Base-by-base conservation (phyloP, 2,329 filamentous ascomycete genomes). In the Plectosphaerella sp. region DNA sequence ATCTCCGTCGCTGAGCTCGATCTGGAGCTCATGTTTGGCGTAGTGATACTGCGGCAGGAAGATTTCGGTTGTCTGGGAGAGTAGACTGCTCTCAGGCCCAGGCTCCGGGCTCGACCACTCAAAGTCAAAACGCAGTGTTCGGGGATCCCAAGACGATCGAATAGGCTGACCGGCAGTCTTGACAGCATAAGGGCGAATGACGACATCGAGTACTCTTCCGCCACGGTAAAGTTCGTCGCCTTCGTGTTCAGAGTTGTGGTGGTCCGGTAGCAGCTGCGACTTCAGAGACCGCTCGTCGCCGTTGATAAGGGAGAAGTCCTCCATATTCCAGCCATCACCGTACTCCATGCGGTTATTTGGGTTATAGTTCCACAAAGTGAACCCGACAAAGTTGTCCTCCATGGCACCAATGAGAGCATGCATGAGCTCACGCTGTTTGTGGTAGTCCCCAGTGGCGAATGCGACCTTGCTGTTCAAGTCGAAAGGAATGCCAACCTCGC, bases 271-370 rank as follows among this genome's bases (percentile, higher is more conserved):
- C 20, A 54, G 48, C 2, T 65, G 57, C 8, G 64, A 64, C 1
- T 62, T 59, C 10, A 59, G 55, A 20, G 45, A 42, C 43, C 54
- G 36, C 1, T 61, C 61, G 50, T 72, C 64, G 18, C 67, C 63
- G 8, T 71, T 72, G 18, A 72, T 60, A 22, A 73, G 58, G 0
- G 71, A 73, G 48, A 73, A 73, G 45, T 73, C 71, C 51, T 73
- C 71, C 50, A 67, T 71, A 52, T 73, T 73, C 71, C 71, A 73
- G 1, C 70, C 68, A 11, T 73, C 71, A 0, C 71, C 71, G 9
- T 69, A 69, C 55, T 68, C 67, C 33, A 67, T 62, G 5, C 62
- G 57, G 49, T 71, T 72, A 36, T 67, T 63, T 0, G 69, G 69
- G 45, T 72, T 72, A 43, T 71, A 71, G 50, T 73, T 72, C 62